phyloP scores from a whole-genome alignment of 192 early-diverging fungal genomes.

The Coemansia sp. region DNA sequence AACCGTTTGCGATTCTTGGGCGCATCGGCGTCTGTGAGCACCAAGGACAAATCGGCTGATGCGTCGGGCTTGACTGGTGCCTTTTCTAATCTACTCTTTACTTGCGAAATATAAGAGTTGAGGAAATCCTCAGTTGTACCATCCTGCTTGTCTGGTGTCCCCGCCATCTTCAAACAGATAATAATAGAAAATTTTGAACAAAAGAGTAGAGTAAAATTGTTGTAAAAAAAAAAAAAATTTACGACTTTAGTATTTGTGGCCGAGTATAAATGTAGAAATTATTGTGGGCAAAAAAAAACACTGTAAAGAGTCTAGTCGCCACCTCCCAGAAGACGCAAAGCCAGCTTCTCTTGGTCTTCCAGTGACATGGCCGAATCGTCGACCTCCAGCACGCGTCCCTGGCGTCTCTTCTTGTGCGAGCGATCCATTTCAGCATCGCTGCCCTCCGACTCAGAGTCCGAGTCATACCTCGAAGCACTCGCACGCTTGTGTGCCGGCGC shows the following conservation, averaged over 20 bases:
- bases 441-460: constrained; percentile 24
- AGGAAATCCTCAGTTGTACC: constrained; percentile 38
- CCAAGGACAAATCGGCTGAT: constrained; percentile 14
- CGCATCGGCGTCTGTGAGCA: constrained; percentile 33
- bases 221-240: background rate
- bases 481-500: background rate
- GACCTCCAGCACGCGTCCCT: constrained; percentile 39
- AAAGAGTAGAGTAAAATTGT: background rate
- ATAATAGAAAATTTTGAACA: background rate
- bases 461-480: constrained; percentile 13
- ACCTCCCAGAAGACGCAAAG: constrained; percentile 47
- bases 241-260: background rate
- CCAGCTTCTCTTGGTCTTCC: constrained; percentile 55
- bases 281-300: background rate
- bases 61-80: constrained; percentile 35
- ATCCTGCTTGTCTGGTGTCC: constrained; percentile 5
- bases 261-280: background rate
- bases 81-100: constrained; percentile 29
- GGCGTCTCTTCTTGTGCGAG: constrained; percentile 9
- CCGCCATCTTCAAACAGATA: constrained; percentile 8
- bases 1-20: constrained; percentile 33
- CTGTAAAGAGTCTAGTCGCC: constrained; percentile 9
- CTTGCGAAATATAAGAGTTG: constrained; percentile 34
- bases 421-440: constrained; percentile 11
- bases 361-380: constrained; percentile 47